A percentile compares a stretch with the other conserved stretches of the same genome.
phyloP scores from a whole-genome alignment of 257 asterid species.

The Nicotiana sylvestris region DNA sequence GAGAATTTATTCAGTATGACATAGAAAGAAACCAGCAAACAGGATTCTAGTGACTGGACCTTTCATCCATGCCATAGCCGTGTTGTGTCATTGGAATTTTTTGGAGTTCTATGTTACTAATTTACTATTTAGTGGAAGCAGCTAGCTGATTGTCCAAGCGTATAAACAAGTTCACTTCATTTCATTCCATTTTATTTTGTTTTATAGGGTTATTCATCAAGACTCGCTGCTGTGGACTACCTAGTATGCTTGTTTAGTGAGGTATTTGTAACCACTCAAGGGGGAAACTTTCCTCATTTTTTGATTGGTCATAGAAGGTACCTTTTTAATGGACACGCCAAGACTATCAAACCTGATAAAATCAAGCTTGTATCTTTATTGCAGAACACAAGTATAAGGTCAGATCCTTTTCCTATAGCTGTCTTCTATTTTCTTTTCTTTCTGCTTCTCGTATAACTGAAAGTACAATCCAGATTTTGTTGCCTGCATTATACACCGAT shows the following conservation, averaged over 20 bases:
- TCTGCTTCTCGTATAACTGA: background rate
- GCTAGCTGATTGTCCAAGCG: background rate
- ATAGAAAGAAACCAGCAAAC: background rate
- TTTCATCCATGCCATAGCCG: background rate
- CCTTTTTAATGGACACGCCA: conserved; percentile 76
- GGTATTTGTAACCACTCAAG: conserved; percentile 91
- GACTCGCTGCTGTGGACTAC: conserved; percentile 88
- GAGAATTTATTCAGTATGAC: background rate
- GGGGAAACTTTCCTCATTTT: conserved; percentile 93
- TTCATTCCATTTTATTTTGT: background rate
- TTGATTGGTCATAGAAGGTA: conserved; percentile 84
- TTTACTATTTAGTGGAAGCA: background rate
- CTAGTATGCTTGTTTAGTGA: conserved; percentile 78
- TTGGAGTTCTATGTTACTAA: background rate
- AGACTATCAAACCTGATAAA: conserved; percentile 80
- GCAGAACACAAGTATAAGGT: conserved; percentile 71
- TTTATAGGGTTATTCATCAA: conserved; percentile 64
- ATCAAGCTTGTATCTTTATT: conserved; percentile 61
- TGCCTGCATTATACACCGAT: background rate
- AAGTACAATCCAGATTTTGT: background rate
- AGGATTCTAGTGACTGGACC: background rate
- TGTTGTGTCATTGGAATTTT: background rate
- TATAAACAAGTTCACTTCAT: background rate
- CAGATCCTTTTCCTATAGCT: conserved; percentile 4
- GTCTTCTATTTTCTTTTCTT: background rate